Evolutionary conservation across 2,329 filamentous ascomycete species (phyloP).

Genomic region (Stenocarpella maydis): DNA sequence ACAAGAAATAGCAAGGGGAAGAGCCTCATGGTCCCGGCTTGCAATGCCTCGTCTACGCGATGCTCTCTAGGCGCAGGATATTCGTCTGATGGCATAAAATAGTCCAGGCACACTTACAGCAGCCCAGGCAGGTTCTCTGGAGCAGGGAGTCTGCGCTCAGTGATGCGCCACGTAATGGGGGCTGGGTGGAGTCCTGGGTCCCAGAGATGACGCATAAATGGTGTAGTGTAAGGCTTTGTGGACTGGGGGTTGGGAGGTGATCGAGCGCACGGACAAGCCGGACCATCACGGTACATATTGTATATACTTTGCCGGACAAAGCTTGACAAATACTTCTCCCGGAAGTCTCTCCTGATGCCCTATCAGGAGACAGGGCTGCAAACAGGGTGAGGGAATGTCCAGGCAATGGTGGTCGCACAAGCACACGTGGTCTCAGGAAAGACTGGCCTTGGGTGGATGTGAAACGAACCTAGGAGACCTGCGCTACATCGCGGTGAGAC

Average conservation of each 20-base stretch:
- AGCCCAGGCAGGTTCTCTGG: no score
- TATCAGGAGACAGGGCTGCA: no score
- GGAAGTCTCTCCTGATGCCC: neutral
- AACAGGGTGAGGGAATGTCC: neutral
- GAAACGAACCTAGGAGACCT: neutral
- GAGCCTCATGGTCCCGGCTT: no score
- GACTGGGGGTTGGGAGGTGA: neutral
- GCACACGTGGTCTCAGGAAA: neutral
- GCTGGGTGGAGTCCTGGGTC: no score
- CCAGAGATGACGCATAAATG: neutral
- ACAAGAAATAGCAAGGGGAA: no score
- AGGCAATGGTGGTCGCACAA: neutral
- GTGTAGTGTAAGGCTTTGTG: neutral
- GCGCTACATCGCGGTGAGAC: constrained; percentile 6
- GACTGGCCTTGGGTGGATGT: constrained; percentile 1
- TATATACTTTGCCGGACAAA: constrained; percentile 15
- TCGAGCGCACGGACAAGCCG: constrained; percentile 10
- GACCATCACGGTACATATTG: neutral
- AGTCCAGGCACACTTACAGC: no score
- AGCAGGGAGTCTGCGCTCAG: no score
- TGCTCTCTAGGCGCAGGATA: no score
- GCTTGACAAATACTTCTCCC: neutral
- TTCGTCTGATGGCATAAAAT: no score
- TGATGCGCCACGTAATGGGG: no score
- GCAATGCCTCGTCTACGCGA: no score